Evolutionary conservation across 352 stramenopile species (phyloP), one percentile per base, ranked within the genome.

Genomic region (Globisporangium nodosum): DNA sequence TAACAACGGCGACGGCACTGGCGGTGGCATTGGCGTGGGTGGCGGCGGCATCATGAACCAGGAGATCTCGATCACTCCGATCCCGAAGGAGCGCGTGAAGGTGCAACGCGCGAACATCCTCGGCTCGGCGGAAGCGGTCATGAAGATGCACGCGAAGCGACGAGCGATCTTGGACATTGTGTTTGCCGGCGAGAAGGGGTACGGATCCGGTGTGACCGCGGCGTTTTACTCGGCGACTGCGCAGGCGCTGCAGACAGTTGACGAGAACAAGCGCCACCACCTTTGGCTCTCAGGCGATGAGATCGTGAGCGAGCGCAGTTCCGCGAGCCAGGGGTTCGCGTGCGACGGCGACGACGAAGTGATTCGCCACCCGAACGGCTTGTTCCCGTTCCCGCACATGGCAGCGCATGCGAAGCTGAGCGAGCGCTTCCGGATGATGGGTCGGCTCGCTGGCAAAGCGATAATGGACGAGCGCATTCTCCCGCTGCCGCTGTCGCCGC

Each of bases 1-100:
- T 35, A 63, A 42, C 24, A 50, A 27, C 4, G 40, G 50, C 31
- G 43, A 52, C 33, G 60, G 42, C 13, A 61, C 63, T n/a, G 57
- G 54, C 15, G 42, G 52, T 12, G 68, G 61, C 56, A 60, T 31
- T 0, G 24, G 46, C 27, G 21, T 5, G 12, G 33, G 51, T 6
- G 73, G 63, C 21, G 66, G 66, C 15, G 74, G 81, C 8, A 76
- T 86, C 30, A 76, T 81, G 53, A 90, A 92, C 49, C 79, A 90
- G 56, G 82, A 90, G 54, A 90, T 94, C 39, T 79, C 77, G 20
- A 91, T 94, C 52, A 85, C 81, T 3, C 85, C 82, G 5, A 85
- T 94, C 43, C 85, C 85, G 11, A 94, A 93, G 63, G 83, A 94
- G 53, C 83, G 83, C n/a, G 85, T 92, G 51, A 92, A 91, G 39